phyloP scores from a whole-genome alignment of 805 yeast species.

The Starmerella floricola region DNA sequence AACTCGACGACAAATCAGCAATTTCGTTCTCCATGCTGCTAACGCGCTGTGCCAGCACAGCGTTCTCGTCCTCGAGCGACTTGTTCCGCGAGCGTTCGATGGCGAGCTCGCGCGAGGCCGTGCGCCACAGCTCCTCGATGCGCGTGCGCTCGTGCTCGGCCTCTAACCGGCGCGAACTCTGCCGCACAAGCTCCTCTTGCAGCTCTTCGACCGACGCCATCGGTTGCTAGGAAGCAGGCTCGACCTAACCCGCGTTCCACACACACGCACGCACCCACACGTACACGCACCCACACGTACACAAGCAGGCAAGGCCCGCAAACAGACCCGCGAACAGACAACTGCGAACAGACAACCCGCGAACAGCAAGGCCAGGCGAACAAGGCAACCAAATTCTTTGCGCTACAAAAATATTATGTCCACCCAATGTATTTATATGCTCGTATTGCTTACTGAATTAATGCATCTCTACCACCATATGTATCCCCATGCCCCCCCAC shows the following conservation, averaged over 20 bases:
- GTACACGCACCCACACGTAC: no score
- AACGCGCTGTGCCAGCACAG: slow-evolving; percentile 9
- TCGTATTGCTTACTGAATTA: no score
- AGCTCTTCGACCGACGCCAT: slow-evolving; percentile 17
- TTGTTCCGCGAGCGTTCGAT: neutral
- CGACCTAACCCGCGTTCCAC: neutral
- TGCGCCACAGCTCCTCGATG: slow-evolving; percentile 25
- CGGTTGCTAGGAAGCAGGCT: neutral
- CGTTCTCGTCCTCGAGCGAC: slow-evolving; percentile 13
- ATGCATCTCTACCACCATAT: no score
- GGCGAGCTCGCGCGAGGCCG: slow-evolving; percentile 19
- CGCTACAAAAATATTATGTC: no score
- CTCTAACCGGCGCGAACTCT: slow-evolving; percentile 26
- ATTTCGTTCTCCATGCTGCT: slow-evolving; percentile 47
- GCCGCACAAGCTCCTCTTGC: slow-evolving; percentile 18
- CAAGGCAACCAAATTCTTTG: no score
- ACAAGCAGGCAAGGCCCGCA: no score
- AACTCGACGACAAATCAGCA: slow-evolving; percentile 41
- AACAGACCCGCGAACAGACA: no score
- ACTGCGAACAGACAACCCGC: no score
- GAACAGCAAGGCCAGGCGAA: no score
- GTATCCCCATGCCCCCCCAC: no score
- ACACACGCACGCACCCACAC: no score
- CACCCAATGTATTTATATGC: no score
- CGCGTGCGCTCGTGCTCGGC: slow-evolving; percentile 25